Evolutionary conservation across 2,329 filamentous ascomycete species (phyloP), one percentile per base, ranked within the genome.

Genomic region (Colletotrichum theobromicola): DNA sequence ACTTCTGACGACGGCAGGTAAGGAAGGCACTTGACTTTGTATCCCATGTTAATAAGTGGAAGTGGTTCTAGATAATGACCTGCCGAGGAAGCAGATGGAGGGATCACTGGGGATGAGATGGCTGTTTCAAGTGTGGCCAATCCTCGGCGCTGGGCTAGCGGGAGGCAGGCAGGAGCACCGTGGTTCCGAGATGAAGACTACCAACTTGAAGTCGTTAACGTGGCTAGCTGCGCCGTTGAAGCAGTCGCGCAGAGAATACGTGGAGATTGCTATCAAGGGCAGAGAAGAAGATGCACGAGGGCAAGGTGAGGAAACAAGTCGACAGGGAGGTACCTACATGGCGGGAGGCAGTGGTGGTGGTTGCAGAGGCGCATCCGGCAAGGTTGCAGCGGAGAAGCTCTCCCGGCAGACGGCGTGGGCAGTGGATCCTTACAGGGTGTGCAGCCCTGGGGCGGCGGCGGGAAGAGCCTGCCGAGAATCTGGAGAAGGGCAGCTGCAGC

Each of bases 71-170:
- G 67, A 74, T 58, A 46, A 46, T 50, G n/a, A 21, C 42, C 35
- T 18, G 46, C 65, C 57, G 32, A 46, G 42, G 37, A 63, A 66
- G 57, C 62, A 65, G 58, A 50, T 58, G 66, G 46, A 62, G 24
- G 21, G 67, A n/a, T 50, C 42, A 50, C 42, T 50, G 42, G 42
- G n/a, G 42, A 61, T 57, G 72, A 55, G 53, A 74, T 72, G 61
- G 72, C 30, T 55, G 72, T 74, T 74, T 74, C 72, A 72, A 64
- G 26, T 72, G 55, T 26, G 30, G 68, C 28, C 64, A 74, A 50
- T 24, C 30, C 15, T 24, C 26, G 32, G 70, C 65, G 46, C 30
- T 16, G 34, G 50, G 21, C 71, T 35, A 37, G 37, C 24, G 42
- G 42, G n/a, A 50, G 42, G 42, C 21, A 13, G 42, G 24, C 42